These are phyloP conservation scores for Xerocomus spinulosus DNA, from an alignment of 768 basidiomycete genomes.

Conservation along the genomic window DNA sequence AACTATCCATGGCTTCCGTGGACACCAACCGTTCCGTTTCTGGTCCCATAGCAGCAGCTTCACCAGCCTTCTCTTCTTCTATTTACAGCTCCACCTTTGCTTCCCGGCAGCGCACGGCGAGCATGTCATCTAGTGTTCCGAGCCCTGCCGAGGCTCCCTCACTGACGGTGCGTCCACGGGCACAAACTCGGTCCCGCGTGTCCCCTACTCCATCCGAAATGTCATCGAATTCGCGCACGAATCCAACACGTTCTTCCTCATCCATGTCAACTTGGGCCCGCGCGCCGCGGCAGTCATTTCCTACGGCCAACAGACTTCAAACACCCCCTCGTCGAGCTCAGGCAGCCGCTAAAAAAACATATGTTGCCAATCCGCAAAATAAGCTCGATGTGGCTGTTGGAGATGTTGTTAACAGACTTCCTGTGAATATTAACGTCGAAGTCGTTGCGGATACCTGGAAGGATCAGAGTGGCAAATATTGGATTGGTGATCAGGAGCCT, in stretches of 20 bases:
- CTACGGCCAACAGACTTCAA: constrained; percentile 37
- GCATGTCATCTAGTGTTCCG: constrained; percentile 46
- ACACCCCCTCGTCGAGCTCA: constrained; percentile 45
- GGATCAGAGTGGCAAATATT: constrained; percentile 92
- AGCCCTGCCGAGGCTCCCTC: constrained; percentile 32
- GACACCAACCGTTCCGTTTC: constrained; percentile 64
- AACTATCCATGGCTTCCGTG: constrained; percentile 42
- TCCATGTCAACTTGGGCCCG: constrained; percentile 64
- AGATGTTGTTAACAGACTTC: constrained; percentile 84
- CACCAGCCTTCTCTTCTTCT: constrained; percentile 28
- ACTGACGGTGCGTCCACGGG: constrained; percentile 34
- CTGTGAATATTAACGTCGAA: constrained; percentile 78
- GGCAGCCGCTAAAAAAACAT: constrained; percentile 52
- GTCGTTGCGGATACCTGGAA: constrained; percentile 82
- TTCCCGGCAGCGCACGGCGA: constrained; percentile 78
- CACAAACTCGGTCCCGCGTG: constrained; percentile 41
- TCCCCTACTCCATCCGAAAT: constrained; percentile 66
- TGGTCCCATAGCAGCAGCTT: constrained; percentile 50
- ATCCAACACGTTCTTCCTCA: constrained; percentile 37
- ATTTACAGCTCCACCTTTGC: constrained; percentile 67
- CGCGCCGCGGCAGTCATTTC: constrained; percentile 60
- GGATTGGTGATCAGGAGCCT: constrained; percentile 90
- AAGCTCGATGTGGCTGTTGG: constrained; percentile 92
- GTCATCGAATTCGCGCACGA: constrained; percentile 48
- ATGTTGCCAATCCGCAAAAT: constrained; percentile 84